Percentiles rank a stretch among this genome's conserved stretches.
phyloP scores from a whole-genome alignment of 495 filamentous ascomycete species.

The Tuber borchii region DNA sequence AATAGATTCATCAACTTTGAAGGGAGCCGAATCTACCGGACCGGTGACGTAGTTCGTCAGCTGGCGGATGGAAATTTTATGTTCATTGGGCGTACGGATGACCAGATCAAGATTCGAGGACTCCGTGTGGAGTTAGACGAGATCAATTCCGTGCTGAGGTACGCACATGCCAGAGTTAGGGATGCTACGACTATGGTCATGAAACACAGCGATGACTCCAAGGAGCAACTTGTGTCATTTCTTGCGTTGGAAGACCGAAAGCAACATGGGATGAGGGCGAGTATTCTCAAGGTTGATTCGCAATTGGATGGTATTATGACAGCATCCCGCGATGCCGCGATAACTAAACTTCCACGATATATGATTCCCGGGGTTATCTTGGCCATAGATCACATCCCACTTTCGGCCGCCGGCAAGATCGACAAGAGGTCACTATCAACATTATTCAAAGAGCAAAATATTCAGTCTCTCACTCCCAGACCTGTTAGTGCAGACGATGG shows the following conservation, averaged over 20 bases:
- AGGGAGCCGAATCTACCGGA: slow-evolving; percentile 47
- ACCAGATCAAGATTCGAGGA: slow-evolving; percentile 51
- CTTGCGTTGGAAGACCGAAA: slow-evolving; percentile 44
- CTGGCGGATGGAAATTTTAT: slow-evolving; percentile 46
- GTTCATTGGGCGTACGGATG: slow-evolving; percentile 49
- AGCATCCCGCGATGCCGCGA: slow-evolving; percentile 18
- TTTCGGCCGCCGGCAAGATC: slow-evolving; percentile 44
- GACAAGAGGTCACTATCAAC: slow-evolving; percentile 41
- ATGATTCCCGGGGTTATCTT: slow-evolving; percentile 43
- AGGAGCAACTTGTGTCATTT: slow-evolving; percentile 64
- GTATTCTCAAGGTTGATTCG: slow-evolving; percentile 34
- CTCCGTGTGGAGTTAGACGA: slow-evolving; percentile 51
- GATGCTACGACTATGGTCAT: slow-evolving; percentile 63
- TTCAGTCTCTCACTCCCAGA: slow-evolving; percentile 22
- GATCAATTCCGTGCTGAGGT: slow-evolving; percentile 49
- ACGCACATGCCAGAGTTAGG: slow-evolving; percentile 38
- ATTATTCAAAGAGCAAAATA: slow-evolving; percentile 38
- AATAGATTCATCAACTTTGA: slow-evolving; percentile 43
- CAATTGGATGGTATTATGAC: slow-evolving; percentile 17
- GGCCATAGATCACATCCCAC: slow-evolving; percentile 41
- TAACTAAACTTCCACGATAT: slow-evolving; percentile 39
- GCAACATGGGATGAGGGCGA: slow-evolving; percentile 30
- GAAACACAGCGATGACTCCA: slow-evolving; percentile 54
- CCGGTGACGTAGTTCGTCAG: slow-evolving; percentile 51
- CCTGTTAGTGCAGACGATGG: slow-evolving; percentile 8